Percentiles rank a stretch among this genome's conserved stretches.
These are phyloP conservation scores for Thalassiosira livingstoniorum DNA, from an alignment of 352 stramenopile species.

Conservation along the genomic window DNA sequence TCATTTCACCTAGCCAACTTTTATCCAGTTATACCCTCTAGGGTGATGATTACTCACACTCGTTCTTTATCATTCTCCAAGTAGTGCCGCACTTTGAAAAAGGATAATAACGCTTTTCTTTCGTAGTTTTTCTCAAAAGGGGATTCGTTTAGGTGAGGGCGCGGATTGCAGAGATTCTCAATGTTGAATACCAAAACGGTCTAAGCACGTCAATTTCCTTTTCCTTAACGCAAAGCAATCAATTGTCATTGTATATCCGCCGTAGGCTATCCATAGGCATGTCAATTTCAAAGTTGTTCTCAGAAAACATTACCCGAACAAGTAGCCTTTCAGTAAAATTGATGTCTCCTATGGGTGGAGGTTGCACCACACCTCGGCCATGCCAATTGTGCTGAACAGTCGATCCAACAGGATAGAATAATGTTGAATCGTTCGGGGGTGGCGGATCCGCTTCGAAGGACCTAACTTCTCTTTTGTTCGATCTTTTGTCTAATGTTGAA, in stretches of 20 bases:
- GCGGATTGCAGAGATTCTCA: too few relatives aligned
- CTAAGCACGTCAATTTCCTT: too few relatives aligned
- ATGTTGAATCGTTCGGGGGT: slow-evolving; percentile 67
- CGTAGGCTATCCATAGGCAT: slow-evolving; percentile 42
- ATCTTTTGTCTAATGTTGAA: not conserved
- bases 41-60: too few relatives aligned
- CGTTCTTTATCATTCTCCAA: too few relatives aligned
- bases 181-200: too few relatives aligned
- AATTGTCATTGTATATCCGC: slow-evolving; percentile 35
- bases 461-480: not conserved
- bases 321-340: slow-evolving; percentile 57
- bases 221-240: too few relatives aligned
- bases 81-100: too few relatives aligned
- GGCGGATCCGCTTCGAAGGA: slow-evolving; percentile 22
- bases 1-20: too few relatives aligned
- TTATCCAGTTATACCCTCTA: too few relatives aligned
- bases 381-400: slow-evolving; percentile 68
- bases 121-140: too few relatives aligned
- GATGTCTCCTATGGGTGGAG: slow-evolving; percentile 43
- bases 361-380: slow-evolving; percentile 68
- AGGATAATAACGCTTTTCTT: too few relatives aligned
- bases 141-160: too few relatives aligned
- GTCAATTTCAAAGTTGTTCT: slow-evolving; percentile 42
- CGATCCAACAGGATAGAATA: slow-evolving; percentile 79
- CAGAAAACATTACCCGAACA: slow-evolving; percentile 60